phyloP scores from a whole-genome alignment of 2,329 filamentous ascomycete species.

The Aureobasidium lini region DNA sequence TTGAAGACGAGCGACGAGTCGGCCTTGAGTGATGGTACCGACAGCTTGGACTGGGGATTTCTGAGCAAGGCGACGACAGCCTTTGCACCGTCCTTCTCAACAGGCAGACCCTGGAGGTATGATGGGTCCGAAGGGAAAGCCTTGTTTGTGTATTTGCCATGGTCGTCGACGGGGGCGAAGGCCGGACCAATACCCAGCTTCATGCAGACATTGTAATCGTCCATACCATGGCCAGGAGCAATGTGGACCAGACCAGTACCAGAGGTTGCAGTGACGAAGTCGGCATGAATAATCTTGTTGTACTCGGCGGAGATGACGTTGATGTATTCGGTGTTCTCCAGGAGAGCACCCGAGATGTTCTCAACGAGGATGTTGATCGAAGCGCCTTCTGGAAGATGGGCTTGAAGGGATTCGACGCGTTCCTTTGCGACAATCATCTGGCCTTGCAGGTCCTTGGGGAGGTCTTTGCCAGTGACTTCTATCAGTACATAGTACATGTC shows the following conservation, averaged over 20 bases:
- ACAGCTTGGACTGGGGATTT: conserved; percentile 25
- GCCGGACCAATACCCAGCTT: conserved; percentile 59
- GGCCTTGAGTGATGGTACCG: conserved; percentile 22
- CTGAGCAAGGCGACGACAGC: conserved; percentile 63
- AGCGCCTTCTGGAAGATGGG: conserved; percentile 44
- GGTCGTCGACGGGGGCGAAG: conserved; percentile 75
- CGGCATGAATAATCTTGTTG: conserved; percentile 65
- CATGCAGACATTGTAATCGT: conserved; percentile 82
- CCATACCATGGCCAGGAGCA: conserved; percentile 91
- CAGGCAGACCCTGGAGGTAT: conserved; percentile 61
- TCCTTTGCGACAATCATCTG: conserved; percentile 64
- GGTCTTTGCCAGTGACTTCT: conserved; percentile 34
- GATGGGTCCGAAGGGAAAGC: conserved; percentile 65
- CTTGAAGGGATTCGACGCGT: conserved; percentile 53
- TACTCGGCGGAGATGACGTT: conserved; percentile 59
- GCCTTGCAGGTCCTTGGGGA: conserved; percentile 35
- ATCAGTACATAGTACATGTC: conserved; percentile 69
- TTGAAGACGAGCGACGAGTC: conserved; percentile 49
- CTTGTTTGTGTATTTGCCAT: conserved; percentile 71
- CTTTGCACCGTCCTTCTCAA: conserved; percentile 61
- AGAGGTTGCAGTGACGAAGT: conserved; percentile 84
- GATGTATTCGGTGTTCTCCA: conserved; percentile 60
- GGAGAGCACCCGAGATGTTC: conserved; percentile 55
- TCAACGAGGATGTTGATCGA: conserved; percentile 41
- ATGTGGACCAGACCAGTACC: conserved; percentile 92